Evolutionary conservation across 1,139 yeast species (phyloP), one percentile per base, ranked within the genome.

Genomic region (Pichia sp.): DNA sequence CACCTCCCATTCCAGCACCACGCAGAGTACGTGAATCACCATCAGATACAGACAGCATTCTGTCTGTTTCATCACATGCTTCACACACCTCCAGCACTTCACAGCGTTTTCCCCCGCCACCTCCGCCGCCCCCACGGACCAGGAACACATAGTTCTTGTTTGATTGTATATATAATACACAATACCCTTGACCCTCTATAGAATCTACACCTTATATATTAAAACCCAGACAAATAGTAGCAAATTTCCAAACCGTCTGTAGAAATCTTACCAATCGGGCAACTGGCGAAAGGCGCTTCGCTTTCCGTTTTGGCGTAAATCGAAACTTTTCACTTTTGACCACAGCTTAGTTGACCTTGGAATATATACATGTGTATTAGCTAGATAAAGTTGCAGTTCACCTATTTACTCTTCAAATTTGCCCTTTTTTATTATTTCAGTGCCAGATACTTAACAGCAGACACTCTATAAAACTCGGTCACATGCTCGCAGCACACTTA

Each of bases 51-150:
- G 36, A 32, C 4, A 32, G 36, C 11, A 15, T 16, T 7, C 11
- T 32, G 36, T 32, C 36, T 4, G 36, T 32, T 5, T 32, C 36
- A 11, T 32, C 36, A 16, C 36, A 16, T 9, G 18, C 16, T 18
- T 32, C 36, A 7, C 18, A 32, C 15, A 32, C 7, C 11, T 32
- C 36, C 13, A 4, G 11, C 11, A 32, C 3, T 9, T 32, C 36
- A 8, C 36, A 13, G 4, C 22, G 15, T 6, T n/a, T 22, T 2
- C 24, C 38, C 8, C 49, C 45, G 8, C 22, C 36, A 4, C 24
- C 38, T 8, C 49, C 45, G 8, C 51, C 51, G 4, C 51, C 51
- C 8, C 44, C 47, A 30, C 29, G 18, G 1, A 27, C 39, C 9
- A 35, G 36, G 1, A n/a, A 32, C 11, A 2, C 11, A 6, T 30